Conservation (phyloP, 2,329 filamentous ascomycete genomes). For the Trichoderma afroharzianum region DNA sequence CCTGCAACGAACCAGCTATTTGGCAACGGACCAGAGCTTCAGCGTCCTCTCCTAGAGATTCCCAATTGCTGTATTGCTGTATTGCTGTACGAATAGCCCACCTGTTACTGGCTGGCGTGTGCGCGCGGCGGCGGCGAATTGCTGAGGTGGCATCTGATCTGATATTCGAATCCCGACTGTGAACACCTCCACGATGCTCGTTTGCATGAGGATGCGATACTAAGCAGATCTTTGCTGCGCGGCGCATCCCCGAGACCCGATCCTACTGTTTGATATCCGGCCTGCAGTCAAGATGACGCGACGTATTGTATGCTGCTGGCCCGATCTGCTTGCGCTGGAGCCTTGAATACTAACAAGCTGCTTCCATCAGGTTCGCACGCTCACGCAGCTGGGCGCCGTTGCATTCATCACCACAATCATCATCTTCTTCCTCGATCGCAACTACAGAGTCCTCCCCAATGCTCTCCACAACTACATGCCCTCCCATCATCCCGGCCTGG, state of each 20-base stretch:
- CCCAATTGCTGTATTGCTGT: neutral
- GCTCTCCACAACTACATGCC: constrained; percentile 85
- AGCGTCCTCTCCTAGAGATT: neutral
- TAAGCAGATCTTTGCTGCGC: constrained; percentile 11
- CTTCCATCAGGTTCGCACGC: constrained; percentile 55
- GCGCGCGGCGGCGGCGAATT: neutral
- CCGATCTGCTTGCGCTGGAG: neutral
- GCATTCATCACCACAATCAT: constrained; percentile 65
- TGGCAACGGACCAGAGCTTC: neutral
- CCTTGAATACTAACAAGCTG: neutral
- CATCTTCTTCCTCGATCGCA: constrained; percentile 79
- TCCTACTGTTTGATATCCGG: neutral
- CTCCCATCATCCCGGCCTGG: constrained; percentile 75
- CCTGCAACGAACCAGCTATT: neutral
- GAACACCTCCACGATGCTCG: neutral
- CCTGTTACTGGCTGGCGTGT: neutral
- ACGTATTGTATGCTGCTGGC: constrained; percentile 33
- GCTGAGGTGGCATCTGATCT: neutral
- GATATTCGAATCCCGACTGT: neutral
- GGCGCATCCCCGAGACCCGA: constrained; percentile 2
- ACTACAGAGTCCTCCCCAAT: constrained; percentile 80
- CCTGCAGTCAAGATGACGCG: constrained; percentile 31
- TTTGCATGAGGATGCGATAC: constrained; percentile 13
- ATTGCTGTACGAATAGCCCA: neutral
- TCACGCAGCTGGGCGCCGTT: constrained; percentile 69